Evolutionary conservation across 2,329 filamentous ascomycete species (phyloP), one percentile per base, ranked within the genome.

Genomic region (Trichocomaceae sp.): DNA sequence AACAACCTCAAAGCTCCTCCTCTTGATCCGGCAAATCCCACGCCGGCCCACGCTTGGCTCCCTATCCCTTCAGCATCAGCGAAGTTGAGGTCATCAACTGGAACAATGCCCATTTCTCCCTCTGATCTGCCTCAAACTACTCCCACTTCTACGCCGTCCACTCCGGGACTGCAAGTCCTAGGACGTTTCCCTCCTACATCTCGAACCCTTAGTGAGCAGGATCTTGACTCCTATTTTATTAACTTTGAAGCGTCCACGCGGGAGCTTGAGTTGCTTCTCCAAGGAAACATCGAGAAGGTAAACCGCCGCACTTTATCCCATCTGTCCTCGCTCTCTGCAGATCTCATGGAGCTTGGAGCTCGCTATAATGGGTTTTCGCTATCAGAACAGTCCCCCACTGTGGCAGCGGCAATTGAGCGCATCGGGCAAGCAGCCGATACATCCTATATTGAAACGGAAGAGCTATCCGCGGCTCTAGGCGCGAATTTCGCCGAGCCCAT

Each of bases 401-500:
- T 99, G 6, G 90, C 91, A 9, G 85, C 90, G 12, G 93, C 93
- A 0, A 96, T 99, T 61, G 93, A 99, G 72, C 86, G 91, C 59
- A 83, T 95, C 46, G 93, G 93, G 0, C 93, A 99, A 72, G 93
- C 93, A 2, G 90, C 92, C 8, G 93, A 99, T 69, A 88, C 89
- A 9, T 96, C 93, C 0, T 99, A 97, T 68, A 91, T 99, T 60
- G 90, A 89, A 9, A 97, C 92, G 0, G 89, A 95, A 64, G 93
- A 99, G 68, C 77, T 99, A 2, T 91, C 91, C 0, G 84, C 84
- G 1, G 87, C 87, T 0, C 76, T 99, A n/a, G 91, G 91, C 19
- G 91, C 92, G 33, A 93, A 84, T 61, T 99, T 99, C 67, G 90
- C 95, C 0, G 95, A 99, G 67, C 93, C 93, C 0, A 96, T 99